Evolutionary conservation across 2,329 filamentous ascomycete species (phyloP).

Genomic region (Cladorrhinum sp.): DNA sequence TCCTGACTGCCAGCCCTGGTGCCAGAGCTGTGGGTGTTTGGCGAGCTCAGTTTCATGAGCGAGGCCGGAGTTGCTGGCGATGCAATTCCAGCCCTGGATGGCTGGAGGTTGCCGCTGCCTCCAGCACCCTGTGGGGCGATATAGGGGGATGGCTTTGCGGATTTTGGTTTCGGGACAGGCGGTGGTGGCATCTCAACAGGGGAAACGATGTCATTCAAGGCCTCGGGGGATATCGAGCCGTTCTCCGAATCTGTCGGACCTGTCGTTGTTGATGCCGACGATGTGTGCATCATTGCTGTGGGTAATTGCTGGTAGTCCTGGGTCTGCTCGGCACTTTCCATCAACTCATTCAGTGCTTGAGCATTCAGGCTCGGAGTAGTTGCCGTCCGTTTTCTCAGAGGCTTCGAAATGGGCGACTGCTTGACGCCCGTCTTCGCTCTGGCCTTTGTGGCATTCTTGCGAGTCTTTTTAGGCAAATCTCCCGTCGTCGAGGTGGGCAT

Average conservation of each 20-base stretch:
- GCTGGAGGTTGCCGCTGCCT: conserved; percentile 25
- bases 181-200: conserved; percentile 56
- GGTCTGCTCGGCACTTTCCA: conserved; percentile 40
- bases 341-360: conserved; percentile 53
- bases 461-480: conserved; percentile 50
- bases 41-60: conserved; percentile 70
- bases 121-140: conserved; percentile 53
- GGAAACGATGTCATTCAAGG: conserved; percentile 46
- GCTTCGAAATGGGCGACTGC: conserved; percentile 71
- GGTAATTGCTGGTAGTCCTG: conserved; percentile 37
- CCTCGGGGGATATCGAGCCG: conserved; percentile 62
- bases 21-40: conserved; percentile 48
- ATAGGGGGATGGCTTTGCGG: conserved; percentile 65
- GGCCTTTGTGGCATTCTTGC: conserved; percentile 53
- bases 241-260: conserved; percentile 58
- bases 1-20: conserved; percentile 37
- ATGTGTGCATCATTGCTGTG: conserved; percentile 28
- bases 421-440: conserved; percentile 54
- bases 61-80: conserved; percentile 83
- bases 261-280: conserved; percentile 35
- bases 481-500: conserved; percentile 41
- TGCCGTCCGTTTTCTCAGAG: conserved; percentile 52
- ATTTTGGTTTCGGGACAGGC: conserved; percentile 63
- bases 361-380: conserved; percentile 56
- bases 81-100: conserved; percentile 38